Base-by-base conservation (phyloP, 176 grass and related monocot genomes). In the Oryza brachyantha region DNA sequence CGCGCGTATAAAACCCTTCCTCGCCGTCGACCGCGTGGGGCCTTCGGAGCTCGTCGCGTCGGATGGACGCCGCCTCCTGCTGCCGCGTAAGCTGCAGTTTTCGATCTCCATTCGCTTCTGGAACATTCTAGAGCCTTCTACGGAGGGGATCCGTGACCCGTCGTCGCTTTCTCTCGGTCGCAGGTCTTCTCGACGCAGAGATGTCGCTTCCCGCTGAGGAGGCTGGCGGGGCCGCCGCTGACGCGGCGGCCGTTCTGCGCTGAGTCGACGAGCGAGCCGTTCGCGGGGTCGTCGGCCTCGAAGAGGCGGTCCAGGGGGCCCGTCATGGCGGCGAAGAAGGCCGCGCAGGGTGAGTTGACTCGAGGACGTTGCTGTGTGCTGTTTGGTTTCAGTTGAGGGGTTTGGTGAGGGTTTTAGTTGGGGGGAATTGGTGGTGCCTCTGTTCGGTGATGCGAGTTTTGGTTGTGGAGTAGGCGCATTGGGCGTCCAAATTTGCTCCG, bases 291-390 rank as follows among this genome's bases (percentile, higher is more conserved):
- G 8, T 70, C 75, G 34, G 48, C 50, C 45, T 97, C 92, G 11
- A 97, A 92, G 50, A 73, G 95, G 48, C 84, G 95, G 38, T 91
- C 89, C 37, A 78, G 95, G 26, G 95, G 95, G 1, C 95, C 95
- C 5, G 76, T 94, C 35, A 98, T 98, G 95, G 89, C 92, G 2
- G 95, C 92, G 60, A 94, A 98, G 88, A 98, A 92, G 83, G 87
- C 87, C 25, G 83, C 87, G 28, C 48, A 92, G 82, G 95, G 95
- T 98, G 83, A 83, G 73, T 60, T 16, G 34, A 3, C 31, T 37
- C 62, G 34, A 25, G 36, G 36, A 48, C 11, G 8, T 36, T 68
- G n/a, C 32, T 73, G 27, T 73, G 19, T 10, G 29, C 19, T 52
- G 48, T 52, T 36, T 2, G 16, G 27, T 16, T 10, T 37, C 7